A percentile compares a stretch with the other conserved stretches of the same genome.
Evolutionary conservation across 2,329 filamentous ascomycete genomes (phyloP).

Genomic region (Dendrostoma leiphaemia): DNA sequence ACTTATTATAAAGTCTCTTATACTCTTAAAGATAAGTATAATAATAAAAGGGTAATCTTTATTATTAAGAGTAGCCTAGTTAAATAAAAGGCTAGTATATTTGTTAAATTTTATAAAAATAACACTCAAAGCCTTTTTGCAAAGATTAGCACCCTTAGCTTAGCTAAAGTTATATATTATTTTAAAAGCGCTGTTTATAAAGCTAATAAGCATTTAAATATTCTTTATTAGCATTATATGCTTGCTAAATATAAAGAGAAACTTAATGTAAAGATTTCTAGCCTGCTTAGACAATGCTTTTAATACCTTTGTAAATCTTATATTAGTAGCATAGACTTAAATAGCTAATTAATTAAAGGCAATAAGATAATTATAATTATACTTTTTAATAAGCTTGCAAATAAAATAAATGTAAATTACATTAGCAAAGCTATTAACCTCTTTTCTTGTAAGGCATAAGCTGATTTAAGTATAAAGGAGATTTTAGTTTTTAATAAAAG

Average conservation of each 20-base stretch:
- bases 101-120: background rate
- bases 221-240: no score
- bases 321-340: no score
- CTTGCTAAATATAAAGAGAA: no score
- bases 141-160: no score
- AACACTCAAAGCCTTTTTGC: background rate
- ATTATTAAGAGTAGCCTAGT: background rate
- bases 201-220: no score
- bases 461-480: no score
- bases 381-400: background rate
- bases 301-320: no score
- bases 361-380: background rate
- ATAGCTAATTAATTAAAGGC: background rate
- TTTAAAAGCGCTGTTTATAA: no score
- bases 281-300: background rate
- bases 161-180: no score
- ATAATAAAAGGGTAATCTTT: background rate
- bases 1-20: background rate
- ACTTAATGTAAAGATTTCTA: background rate
- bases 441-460: no score
- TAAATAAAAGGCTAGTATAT: background rate
- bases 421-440: background rate
- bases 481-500: no score
- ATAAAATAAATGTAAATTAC: background rate
- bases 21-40: background rate